Percentiles rank a stretch among this genome's conserved stretches.
These are phyloP conservation scores for Umbelopsis isabellina DNA, from an alignment of 192 early-diverging fungal genomes.

Conservation along the genomic window DNA sequence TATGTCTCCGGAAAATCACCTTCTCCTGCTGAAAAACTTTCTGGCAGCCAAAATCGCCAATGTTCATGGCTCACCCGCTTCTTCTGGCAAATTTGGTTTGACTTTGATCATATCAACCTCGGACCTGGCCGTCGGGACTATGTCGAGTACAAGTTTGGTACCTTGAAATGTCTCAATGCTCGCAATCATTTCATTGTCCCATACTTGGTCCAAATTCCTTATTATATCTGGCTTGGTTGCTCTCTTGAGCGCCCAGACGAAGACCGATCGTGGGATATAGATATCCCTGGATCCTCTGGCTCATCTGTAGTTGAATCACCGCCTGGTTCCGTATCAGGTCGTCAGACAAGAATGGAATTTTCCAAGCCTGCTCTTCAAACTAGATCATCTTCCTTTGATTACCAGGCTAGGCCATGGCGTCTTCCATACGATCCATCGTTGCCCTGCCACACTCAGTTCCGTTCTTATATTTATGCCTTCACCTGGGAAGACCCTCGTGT, in stretches of 20 bases:
- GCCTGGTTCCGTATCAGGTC: constrained; percentile 21
- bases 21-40: constrained; percentile 43
- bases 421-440: constrained; percentile 57
- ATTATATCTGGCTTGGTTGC: constrained; percentile 84
- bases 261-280: neutral
- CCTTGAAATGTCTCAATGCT: constrained; percentile 72
- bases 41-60: constrained; percentile 62
- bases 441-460: constrained; percentile 69
- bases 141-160: constrained; percentile 80
- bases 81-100: constrained; percentile 92
- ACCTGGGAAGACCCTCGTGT: constrained; percentile 85
- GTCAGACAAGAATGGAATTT: neutral
- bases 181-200: constrained; percentile 78
- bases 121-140: constrained; percentile 81
- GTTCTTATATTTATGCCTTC: constrained; percentile 86
- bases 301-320: constrained; percentile 15
- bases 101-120: constrained; percentile 81
- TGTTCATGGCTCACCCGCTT: constrained; percentile 78
- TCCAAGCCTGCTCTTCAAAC: neutral
- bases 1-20: constrained; percentile 62
- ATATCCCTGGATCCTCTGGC: neutral
- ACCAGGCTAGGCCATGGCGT: constrained; percentile 49
- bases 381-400: constrained; percentile 23
- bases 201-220: constrained; percentile 76
- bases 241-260: constrained; percentile 44